Evolutionary conservation across 371 early-diverging fungal species (phyloP).

Genomic region (Rhizopus stolonifer): DNA sequence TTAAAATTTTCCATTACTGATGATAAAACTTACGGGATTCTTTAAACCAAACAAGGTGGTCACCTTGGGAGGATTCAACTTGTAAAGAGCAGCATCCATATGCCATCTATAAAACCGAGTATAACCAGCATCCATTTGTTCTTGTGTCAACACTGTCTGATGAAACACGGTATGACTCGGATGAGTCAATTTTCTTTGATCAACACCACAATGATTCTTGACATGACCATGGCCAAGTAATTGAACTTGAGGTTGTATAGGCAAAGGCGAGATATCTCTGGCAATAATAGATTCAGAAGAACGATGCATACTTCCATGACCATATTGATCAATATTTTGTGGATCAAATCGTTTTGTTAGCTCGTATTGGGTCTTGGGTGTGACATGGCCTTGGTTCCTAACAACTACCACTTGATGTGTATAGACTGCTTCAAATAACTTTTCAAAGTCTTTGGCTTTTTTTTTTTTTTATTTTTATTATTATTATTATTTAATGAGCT

Average conservation of each 20-base stretch:
- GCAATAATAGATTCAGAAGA: conserved; percentile 44
- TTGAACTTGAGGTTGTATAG: conserved; percentile 45
- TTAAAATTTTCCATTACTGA: too few relatives aligned
- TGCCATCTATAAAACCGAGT: conserved; percentile 55
- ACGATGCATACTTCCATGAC: conserved; percentile 46
- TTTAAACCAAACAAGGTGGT: conserved; percentile 47
- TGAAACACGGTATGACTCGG: conserved; percentile 47
- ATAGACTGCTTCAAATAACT: conserved; percentile 45
- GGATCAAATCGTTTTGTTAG: conserved; percentile 50
- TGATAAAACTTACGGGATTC: conserved; percentile 52
- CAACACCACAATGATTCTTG: conserved; percentile 42
- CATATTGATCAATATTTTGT: conserved; percentile 41
- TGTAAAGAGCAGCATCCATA: conserved; percentile 54
- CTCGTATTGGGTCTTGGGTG: conserved; percentile 41
- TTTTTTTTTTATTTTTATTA: neutral
- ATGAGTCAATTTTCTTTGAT: conserved; percentile 41
- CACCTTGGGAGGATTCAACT: conserved; percentile 46
- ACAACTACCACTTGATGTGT: conserved; percentile 48
- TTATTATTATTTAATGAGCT: neutral
- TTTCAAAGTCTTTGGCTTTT: conserved; percentile 43
- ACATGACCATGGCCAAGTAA: conserved; percentile 46
- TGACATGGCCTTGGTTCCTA: conserved; percentile 41
- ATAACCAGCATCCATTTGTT: conserved; percentile 42
- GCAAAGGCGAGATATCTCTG: conserved; percentile 47
- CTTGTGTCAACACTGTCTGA: conserved; percentile 31